These are phyloP conservation scores for Drechslerella stenobrocha DNA, from an alignment of 2,329 filamentous ascomycete species.

Conservation along the genomic window DNA sequence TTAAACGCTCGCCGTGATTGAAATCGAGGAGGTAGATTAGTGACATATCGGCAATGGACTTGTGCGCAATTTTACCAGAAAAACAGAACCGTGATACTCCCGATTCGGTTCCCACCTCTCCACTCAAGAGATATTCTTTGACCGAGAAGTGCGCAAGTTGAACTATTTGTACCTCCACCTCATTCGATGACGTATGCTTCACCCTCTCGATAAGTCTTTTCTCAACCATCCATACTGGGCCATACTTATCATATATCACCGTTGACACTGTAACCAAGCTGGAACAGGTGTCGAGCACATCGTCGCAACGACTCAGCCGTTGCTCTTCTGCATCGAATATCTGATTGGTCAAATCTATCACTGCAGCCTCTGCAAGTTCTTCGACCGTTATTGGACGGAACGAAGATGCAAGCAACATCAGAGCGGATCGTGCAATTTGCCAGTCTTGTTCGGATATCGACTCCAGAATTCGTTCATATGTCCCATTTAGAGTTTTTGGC, in stretches of 20 bases:
- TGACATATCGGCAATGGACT: slow-evolving; percentile 9
- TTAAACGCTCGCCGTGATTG: slow-evolving; percentile 10
- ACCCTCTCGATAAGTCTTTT: no score
- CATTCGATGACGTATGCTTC: slow-evolving; percentile 10
- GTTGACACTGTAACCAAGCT: slow-evolving; percentile 17
- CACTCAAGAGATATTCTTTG: slow-evolving; percentile 11
- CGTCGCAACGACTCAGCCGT: slow-evolving; percentile 18
- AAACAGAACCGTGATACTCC: slow-evolving; percentile 19
- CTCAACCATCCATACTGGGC: no score
- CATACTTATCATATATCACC: no score
- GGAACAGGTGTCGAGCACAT: slow-evolving; percentile 23
- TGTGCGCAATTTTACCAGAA: slow-evolving; percentile 4
- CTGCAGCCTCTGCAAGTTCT: slow-evolving; percentile 53
- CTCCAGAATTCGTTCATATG: slow-evolving; percentile 52
- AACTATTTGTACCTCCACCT: slow-evolving; percentile 6
- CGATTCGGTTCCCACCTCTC: background rate
- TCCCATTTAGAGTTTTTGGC: slow-evolving; percentile 51
- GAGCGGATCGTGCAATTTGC: slow-evolving; percentile 51
- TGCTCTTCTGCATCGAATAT: slow-evolving; percentile 51
- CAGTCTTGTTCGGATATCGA: slow-evolving; percentile 51
- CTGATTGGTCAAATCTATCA: slow-evolving; percentile 51
- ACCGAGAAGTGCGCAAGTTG: slow-evolving; percentile 23
- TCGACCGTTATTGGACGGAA: slow-evolving; percentile 50
- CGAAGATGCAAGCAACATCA: slow-evolving; percentile 53
- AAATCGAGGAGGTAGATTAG: slow-evolving; percentile 23